These are phyloP conservation scores for Ambrosia hybrid DNA, from an alignment of 140 eudicot species.

Conservation along the genomic window DNA sequence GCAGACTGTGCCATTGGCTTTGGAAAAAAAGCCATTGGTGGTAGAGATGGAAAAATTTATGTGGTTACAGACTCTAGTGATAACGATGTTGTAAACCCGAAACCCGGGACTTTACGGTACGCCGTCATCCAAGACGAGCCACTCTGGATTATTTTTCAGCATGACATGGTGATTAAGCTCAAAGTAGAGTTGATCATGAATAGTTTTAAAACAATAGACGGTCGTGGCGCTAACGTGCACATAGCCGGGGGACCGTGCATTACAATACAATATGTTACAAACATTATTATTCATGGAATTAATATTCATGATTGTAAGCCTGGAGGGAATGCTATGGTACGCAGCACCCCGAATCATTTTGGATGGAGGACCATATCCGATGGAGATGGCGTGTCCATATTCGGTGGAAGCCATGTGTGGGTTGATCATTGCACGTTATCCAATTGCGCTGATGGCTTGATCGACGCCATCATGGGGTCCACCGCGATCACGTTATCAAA, in stretches of 20 bases:
- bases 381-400: constrained; percentile 35
- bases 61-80: no score
- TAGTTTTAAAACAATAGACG: constrained; percentile 42
- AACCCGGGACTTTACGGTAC: constrained; percentile 35
- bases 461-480: constrained; percentile 17
- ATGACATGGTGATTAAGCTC: constrained; percentile 42
- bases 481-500: no score
- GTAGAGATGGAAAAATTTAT: no score
- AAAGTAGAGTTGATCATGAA: constrained; percentile 42
- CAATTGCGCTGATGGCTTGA: constrained; percentile 49
- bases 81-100: no score
- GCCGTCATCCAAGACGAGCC: constrained; percentile 44
- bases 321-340: constrained; percentile 39
- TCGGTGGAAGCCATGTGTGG: constrained; percentile 47
- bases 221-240: constrained; percentile 42
- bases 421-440: constrained; percentile 45
- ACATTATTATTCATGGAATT: constrained; percentile 40
- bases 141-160: constrained; percentile 41
- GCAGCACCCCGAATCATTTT: constrained; percentile 39
- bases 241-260: constrained; percentile 47
- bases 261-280: constrained; percentile 40
- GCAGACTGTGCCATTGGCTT: no score
- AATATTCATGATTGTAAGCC: constrained; percentile 40
- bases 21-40: no score
- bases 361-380: constrained; percentile 25